Evolutionary conservation across 805 yeast species (phyloP), one percentile per base, ranked within the genome.

Genomic region (Debaryomyces tyrocola): DNA sequence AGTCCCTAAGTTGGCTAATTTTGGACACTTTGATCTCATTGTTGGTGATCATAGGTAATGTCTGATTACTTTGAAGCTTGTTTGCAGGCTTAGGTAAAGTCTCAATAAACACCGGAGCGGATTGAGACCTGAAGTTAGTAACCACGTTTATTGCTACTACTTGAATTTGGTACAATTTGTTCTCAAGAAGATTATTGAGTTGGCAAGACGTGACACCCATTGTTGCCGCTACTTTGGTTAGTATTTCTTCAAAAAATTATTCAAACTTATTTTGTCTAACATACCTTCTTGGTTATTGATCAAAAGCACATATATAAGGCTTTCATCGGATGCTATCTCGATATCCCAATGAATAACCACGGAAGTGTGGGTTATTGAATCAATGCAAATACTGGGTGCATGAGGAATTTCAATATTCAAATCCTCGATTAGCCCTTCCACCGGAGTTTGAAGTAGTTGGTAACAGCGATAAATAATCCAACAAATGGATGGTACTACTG

Each of bases 321-420:
- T 60, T 44, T 70, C 75, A 31, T 63, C 65, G 15, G 46, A 46
- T 33, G 51, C 50, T 10, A 53, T 45, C 46, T 65, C 65, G 18
- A 69, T 59, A 52, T 78, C 83, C 85, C 87, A 83, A 55, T 80
- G 87, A 28, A 83, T 47, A 20, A 71, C 73, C 33, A 80, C 75
- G 21, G 77, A 63, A 7, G 64, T 56, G 31, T 66, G 62, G 5
- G 78, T 71, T 40, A 83, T 74, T 52, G 75, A 73, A 54, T 81
- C 86, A 6, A 83, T 72, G 41, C 84, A 80, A 12, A 82, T 66
- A 39, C 66, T 62, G 2, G 85, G 85, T 6, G 78, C 68, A 45
- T 72, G 75, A 4, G 88, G 88, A 29, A 83, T 77, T 24, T 75
- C 77, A 17, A 82, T 71, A 51, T 74, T 72, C 35, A 83, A 61